phyloP scores from a whole-genome alignment of 208 protist genomes.

The Trypanosoma theileri region DNA sequence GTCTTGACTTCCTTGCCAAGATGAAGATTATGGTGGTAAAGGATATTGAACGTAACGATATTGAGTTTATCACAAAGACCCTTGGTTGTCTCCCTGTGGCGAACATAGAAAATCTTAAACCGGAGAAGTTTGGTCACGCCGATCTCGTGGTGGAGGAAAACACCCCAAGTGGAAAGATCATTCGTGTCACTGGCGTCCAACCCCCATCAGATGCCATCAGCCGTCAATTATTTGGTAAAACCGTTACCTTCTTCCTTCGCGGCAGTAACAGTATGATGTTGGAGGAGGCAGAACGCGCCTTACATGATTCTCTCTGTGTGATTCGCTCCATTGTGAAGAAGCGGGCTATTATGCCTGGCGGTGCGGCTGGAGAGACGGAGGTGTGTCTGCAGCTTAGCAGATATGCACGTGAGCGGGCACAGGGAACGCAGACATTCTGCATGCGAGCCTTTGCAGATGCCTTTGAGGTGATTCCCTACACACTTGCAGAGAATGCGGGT shows the following conservation, averaged over 20 bases:
- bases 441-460: constrained; percentile 97
- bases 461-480: constrained; percentile 98
- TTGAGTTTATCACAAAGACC: constrained; percentile 99
- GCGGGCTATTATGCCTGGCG: constrained; percentile 94
- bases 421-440: constrained; percentile 93
- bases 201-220: constrained; percentile 38
- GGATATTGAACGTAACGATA: constrained; percentile 98
- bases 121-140: constrained; percentile 97
- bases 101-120: constrained; percentile 94
- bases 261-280: constrained; percentile 97
- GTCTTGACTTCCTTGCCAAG: constrained; percentile 99
- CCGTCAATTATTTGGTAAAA: constrained; percentile 85
- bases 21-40: constrained; percentile 99
- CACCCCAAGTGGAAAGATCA: constrained; percentile 89
- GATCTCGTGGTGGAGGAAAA: constrained; percentile 94
- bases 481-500: constrained; percentile 99
- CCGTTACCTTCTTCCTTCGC: constrained; percentile 95
- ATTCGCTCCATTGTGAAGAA: constrained; percentile 99
- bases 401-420: constrained; percentile 80
- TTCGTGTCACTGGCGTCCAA: constrained; percentile 95
- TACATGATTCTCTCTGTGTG: constrained; percentile 99
- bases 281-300: constrained; percentile 98
- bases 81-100: constrained; percentile 97
- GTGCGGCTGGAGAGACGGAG: constrained; percentile 97
- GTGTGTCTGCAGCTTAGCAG: constrained; percentile 90